Conservation (phyloP, 1,139 yeast species). For the Scheffersomyces lignicola region DNA sequence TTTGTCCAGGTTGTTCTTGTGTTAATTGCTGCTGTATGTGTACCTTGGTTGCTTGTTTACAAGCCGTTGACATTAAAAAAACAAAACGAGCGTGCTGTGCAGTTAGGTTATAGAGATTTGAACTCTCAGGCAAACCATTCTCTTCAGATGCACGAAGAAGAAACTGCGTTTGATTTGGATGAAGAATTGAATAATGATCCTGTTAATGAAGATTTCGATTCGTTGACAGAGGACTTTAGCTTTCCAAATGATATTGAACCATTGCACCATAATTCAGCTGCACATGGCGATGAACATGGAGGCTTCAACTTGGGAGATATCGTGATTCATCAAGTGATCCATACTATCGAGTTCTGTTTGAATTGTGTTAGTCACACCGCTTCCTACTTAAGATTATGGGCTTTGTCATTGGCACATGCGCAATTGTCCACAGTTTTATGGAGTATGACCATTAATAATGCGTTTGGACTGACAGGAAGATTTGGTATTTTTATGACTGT, state of each 20-base stretch:
- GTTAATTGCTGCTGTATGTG: constrained; percentile 79
- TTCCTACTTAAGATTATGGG: constrained; percentile 95
- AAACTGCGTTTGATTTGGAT: constrained; percentile 29
- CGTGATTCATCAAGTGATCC: constrained; percentile 96
- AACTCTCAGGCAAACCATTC: constrained; percentile 35
- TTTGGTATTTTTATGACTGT: constrained; percentile 74
- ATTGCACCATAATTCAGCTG: constrained; percentile 29
- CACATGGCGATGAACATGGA: constrained; percentile 43
- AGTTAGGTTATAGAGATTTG: constrained; percentile 37
- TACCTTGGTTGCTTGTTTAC: constrained; percentile 87
- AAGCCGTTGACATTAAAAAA: constrained; percentile 76
- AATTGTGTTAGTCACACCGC: constrained; percentile 99
- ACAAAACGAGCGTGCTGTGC: constrained; percentile 33
- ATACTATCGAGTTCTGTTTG: constrained; percentile 96
- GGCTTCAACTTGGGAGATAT: constrained; percentile 83
- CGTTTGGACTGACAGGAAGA: constrained; percentile 68
- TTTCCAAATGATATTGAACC: constrained; percentile 54
- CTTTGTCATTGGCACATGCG: constrained; percentile 94
- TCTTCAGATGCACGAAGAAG: constrained; percentile 35
- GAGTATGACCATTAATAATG: constrained; percentile 89
- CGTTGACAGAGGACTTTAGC: constrained; percentile 20
- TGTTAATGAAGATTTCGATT: constrained; percentile 19
- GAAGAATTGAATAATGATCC: constrained; percentile 22
- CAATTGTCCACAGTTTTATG: constrained; percentile 93
- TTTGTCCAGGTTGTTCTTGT: constrained; percentile 74